Conservation (phyloP, 768 basidiomycete genomes). For the Neoboletus magnificus region DNA sequence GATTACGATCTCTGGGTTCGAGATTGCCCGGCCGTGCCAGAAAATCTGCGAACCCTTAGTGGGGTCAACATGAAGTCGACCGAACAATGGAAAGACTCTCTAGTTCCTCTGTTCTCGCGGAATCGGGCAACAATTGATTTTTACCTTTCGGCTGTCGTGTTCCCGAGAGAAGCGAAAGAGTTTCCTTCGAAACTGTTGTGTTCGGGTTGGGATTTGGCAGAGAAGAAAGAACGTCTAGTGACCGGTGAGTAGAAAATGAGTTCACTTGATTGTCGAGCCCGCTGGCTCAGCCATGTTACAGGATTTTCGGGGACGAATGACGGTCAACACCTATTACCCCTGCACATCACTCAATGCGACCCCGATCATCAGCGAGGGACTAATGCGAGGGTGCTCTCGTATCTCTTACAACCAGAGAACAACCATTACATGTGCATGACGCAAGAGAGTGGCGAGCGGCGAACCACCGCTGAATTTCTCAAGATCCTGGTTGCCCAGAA, state of each 20-base stretch:
- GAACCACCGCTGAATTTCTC: constrained; percentile 20
- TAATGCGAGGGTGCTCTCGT: constrained; percentile 40
- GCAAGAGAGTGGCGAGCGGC: constrained; percentile 11
- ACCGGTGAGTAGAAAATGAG: constrained; percentile 11
- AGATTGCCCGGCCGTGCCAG: constrained; percentile 17
- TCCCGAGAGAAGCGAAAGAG: constrained; percentile 37
- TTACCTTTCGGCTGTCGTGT: constrained; percentile 36
- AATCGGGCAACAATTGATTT: constrained; percentile 36
- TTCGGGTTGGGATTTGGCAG: constrained; percentile 38
- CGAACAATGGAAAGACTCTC: constrained; percentile 16
- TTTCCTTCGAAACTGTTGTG: constrained; percentile 35
- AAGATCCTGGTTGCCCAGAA: constrained; percentile 31
- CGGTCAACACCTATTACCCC: constrained; percentile 35
- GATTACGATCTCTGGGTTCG: constrained; percentile 34
- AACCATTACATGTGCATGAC: constrained; percentile 16
- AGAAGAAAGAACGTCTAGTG: constrained; percentile 13
- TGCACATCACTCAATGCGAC: constrained; percentile 32
- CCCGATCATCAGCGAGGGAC: constrained; percentile 35
- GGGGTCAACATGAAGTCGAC: constrained; percentile 32
- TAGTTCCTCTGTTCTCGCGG: constrained; percentile 29
- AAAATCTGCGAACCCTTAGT: constrained; percentile 6
- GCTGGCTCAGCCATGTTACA: background rate
- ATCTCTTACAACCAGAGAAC: constrained; percentile 28
- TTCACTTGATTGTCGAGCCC: fast-evolving
- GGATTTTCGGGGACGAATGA: constrained; percentile 44